These are phyloP conservation scores for Hymenoscyphus linearis DNA, from an alignment of 2,329 filamentous ascomycete species.

Conservation along the genomic window DNA sequence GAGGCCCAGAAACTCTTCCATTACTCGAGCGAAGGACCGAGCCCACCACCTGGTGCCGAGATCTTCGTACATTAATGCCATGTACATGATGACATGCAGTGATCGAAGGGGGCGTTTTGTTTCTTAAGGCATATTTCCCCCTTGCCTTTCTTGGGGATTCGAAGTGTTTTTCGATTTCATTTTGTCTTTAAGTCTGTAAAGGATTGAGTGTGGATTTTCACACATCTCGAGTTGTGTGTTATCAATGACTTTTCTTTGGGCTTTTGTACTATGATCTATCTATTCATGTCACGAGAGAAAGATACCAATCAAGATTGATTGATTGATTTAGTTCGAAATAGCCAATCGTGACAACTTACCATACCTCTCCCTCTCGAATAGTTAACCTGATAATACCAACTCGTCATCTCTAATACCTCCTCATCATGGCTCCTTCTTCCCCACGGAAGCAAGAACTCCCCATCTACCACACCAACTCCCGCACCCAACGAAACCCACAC, in stretches of 20 bases:
- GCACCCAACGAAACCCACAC: slow-evolving; percentile 1
- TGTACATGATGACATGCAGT: too few species aligned
- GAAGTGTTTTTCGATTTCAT: background rate
- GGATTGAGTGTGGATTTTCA: background rate
- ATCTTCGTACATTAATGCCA: background rate
- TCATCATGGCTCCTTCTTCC: background rate
- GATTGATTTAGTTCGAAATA: background rate
- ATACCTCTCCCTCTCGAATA: background rate
- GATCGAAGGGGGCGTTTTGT: background rate
- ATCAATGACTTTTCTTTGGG: background rate
- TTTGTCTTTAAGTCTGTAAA: background rate
- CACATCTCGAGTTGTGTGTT: background rate
- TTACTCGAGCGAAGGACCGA: background rate
- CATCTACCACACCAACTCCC: background rate
- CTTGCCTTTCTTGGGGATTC: background rate
- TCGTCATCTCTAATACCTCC: background rate
- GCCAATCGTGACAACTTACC: background rate
- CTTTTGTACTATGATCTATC: background rate
- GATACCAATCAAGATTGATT: background rate
- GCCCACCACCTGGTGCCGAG: background rate
- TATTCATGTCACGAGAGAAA: background rate
- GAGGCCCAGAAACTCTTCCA: too few species aligned
- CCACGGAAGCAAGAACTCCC: background rate
- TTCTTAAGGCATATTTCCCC: background rate
- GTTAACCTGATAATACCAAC: background rate